Conservation (phyloP, 1,284 basidiomycete genomes). For the Pseudozyma flocculosa region DNA sequence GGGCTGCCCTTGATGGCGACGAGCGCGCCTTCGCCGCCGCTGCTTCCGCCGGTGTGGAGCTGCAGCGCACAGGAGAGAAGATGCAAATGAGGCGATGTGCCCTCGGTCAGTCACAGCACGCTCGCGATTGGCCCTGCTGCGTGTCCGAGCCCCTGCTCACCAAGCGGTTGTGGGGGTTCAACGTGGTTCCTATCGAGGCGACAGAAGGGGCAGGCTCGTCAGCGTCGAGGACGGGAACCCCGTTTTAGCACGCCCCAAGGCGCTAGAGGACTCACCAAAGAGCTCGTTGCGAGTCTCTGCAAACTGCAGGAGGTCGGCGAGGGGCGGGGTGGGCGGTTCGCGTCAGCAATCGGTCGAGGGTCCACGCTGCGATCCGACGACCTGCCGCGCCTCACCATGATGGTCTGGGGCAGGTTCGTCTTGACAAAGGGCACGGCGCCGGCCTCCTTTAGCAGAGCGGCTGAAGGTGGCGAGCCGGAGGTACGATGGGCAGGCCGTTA, state of each 20-base stretch:
- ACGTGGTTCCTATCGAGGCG: slow-evolving; percentile 63
- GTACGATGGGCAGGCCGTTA: no score
- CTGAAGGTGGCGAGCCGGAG: no score
- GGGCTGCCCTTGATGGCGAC: slow-evolving; percentile 63
- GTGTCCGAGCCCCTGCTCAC: slow-evolving; percentile 53
- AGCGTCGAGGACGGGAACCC: not conserved
- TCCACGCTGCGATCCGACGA: no score
- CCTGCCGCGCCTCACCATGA: slow-evolving; percentile 16
- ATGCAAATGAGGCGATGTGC: not conserved
- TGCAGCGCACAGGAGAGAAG: not conserved
- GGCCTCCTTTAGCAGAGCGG: slow-evolving; percentile 61
- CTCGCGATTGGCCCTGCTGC: no score
- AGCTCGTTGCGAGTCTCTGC: slow-evolving; percentile 61
- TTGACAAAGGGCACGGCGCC: slow-evolving; percentile 72
- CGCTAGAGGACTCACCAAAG: slow-evolving; percentile 61
- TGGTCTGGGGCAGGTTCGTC: slow-evolving; percentile 62
- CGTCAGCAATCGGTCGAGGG: no score
- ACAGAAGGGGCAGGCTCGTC: no score
- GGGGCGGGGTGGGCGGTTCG: no score
- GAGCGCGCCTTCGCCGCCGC: slow-evolving; percentile 70
- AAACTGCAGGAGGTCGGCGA: no score
- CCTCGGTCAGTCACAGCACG: no score
- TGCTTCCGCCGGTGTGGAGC: slow-evolving; percentile 64
- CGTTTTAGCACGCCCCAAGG: not conserved
- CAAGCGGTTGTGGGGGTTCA: slow-evolving; percentile 66